Evolutionary conservation across 352 stramenopile species (phyloP).

Genomic region (Phytophthora pistaciae): DNA sequence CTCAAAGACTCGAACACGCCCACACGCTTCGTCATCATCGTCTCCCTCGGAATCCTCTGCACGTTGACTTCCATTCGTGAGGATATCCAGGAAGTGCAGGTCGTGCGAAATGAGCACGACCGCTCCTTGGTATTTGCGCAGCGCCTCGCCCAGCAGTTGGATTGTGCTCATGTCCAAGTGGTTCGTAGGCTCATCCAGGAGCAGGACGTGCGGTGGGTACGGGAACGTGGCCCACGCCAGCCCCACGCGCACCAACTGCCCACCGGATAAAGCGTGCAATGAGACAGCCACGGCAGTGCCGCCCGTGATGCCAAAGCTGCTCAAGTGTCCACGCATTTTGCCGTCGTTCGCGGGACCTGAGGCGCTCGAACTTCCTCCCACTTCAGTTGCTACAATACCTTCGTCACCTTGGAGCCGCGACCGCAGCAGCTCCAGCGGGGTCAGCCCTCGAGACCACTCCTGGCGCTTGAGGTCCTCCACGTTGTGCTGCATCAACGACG

Average conservation of each 20-base stretch:
- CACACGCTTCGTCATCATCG: conserved; percentile 15
- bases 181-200: conserved; percentile 94
- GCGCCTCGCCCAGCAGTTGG: conserved; percentile 68
- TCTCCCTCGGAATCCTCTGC: conserved; percentile 25
- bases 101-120: conserved; percentile 79
- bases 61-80: conserved; percentile 28
- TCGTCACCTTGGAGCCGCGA: conserved; percentile 50
- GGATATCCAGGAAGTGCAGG: conserved; percentile 64
- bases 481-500: conserved; percentile 71
- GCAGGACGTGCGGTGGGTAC: conserved; percentile 91
- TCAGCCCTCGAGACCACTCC: conserved; percentile 52
- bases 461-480: conserved; percentile 69
- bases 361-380: background rate
- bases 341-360: conserved; percentile 31
- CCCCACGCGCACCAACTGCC: conserved; percentile 60
- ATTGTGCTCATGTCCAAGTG: conserved; percentile 94
- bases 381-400: conserved; percentile 1
- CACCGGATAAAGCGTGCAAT: conserved; percentile 53
- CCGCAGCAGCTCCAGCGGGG: conserved; percentile 51
- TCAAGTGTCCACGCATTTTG: conserved; percentile 54
- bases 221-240: conserved; percentile 70
- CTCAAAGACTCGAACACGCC: conserved; percentile 51
- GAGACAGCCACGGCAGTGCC: conserved; percentile 42
- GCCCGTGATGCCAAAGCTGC: conserved; percentile 56
- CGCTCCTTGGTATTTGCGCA: conserved; percentile 62